Percentiles rank a stretch among this genome's conserved stretches.
phyloP scores from a whole-genome alignment of 2,329 filamentous ascomycete genomes.

The Cladophialophora chaetospira region DNA sequence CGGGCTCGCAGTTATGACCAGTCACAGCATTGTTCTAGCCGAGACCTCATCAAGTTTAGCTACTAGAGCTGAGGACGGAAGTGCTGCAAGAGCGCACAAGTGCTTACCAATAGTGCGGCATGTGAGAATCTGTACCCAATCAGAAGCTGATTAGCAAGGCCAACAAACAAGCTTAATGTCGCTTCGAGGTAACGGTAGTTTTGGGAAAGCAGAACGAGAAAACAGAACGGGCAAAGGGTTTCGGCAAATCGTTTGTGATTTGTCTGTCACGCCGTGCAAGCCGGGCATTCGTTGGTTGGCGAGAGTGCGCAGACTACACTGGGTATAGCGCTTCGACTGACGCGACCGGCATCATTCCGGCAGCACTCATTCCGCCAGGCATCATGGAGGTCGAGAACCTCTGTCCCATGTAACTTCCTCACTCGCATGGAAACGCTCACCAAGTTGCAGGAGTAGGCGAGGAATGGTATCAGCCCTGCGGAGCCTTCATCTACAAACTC shows the following conservation, averaged over 20 bases:
- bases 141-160: background rate
- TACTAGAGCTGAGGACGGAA: background rate
- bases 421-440: background rate
- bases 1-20: slow-evolving; percentile 2
- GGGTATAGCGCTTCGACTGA: background rate
- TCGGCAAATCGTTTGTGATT: background rate
- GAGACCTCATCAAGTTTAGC: background rate
- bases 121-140: background rate
- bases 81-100: background rate
- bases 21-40: background rate
- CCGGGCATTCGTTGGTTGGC: slow-evolving; percentile 3
- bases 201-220: slow-evolving; percentile 6
- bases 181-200: slow-evolving; percentile 11
- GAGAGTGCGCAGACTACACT: background rate
- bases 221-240: slow-evolving; percentile 5
- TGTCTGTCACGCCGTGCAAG: background rate
- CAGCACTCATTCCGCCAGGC: slow-evolving; percentile 1
- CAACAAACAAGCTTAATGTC: background rate
- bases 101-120: slow-evolving; percentile 8
- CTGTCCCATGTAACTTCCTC: background rate
- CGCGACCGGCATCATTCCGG: background rate
- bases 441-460: slow-evolving; percentile 5
- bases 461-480: slow-evolving; percentile 2
- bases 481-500: slow-evolving; percentile 5
- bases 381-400: background rate